These are phyloP conservation scores for Westerdykella aurantiaca DNA, from an alignment of 2,329 filamentous ascomycete genomes.

Conservation along the genomic window DNA sequence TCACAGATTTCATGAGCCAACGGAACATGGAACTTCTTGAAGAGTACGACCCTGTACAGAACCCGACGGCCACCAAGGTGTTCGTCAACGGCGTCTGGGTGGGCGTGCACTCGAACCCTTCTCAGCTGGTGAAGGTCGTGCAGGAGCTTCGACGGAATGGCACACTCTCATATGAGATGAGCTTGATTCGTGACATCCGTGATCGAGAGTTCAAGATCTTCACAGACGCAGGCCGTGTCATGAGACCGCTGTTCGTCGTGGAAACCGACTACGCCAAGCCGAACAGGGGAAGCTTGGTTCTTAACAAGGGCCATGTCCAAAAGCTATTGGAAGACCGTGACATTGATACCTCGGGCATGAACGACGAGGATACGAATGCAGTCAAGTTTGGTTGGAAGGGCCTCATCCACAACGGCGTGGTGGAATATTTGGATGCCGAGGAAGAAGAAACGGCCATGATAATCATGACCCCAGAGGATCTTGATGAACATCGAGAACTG, in stretches of 20 bases:
- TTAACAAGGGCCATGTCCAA: conserved; percentile 78
- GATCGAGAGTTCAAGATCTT: conserved; percentile 98
- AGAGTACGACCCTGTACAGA: conserved; percentile 64
- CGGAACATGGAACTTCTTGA: conserved; percentile 94
- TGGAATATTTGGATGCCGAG: conserved; percentile 95
- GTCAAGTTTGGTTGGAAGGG: conserved; percentile 82
- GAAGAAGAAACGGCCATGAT: conserved; percentile 99
- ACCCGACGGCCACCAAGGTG: conserved; percentile 91
- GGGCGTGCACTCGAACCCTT: conserved; percentile 84
- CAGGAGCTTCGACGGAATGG: conserved; percentile 72
- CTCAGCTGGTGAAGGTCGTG: conserved; percentile 74
- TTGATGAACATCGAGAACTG: conserved; percentile 56
- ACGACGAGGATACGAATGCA: conserved; percentile 52
- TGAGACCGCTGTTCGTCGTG: conserved; percentile 87
- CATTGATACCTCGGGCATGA: conserved; percentile 53
- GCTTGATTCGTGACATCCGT: conserved; percentile 89
- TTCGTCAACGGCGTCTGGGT: conserved; percentile 99
- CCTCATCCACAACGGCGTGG: conserved; percentile 73
- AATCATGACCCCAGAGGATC: conserved; percentile 94
- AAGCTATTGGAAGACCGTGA: conserved; percentile 69
- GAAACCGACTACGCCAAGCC: conserved; percentile 73
- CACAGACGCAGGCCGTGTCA: conserved; percentile 92
- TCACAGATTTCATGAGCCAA: conserved; percentile 92
- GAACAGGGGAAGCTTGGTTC: conserved; percentile 69
- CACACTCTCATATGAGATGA: conserved; percentile 86